Percentiles rank a stretch among this genome's conserved stretches.
Evolutionary conservation across 352 stramenopile genomes (phyloP).

Genomic region (Plasmopara muralis): DNA sequence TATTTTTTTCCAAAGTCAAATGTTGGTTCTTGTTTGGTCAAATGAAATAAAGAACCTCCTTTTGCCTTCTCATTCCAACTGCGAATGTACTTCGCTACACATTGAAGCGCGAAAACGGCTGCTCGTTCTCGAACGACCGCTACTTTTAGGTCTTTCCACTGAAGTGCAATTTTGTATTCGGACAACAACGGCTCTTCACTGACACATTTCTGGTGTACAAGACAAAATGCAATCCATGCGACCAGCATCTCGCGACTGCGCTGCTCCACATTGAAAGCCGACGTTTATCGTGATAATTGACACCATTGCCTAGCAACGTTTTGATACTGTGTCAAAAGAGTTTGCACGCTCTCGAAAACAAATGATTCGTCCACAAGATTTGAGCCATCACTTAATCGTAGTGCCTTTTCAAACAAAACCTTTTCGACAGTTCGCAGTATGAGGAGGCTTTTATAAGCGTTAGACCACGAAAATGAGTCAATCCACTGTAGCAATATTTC

Average conservation of each 20-base stretch:
- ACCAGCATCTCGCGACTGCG: slow-evolving; percentile 34
- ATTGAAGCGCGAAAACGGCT: slow-evolving; percentile 24
- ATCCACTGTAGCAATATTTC: slow-evolving; percentile 13
- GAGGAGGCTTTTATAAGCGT: slow-evolving; percentile 12
- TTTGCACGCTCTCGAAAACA: slow-evolving; percentile 10
- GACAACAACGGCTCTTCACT: slow-evolving; percentile 7
- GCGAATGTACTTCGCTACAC: slow-evolving; percentile 37
- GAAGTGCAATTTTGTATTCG: slow-evolving; percentile 39
- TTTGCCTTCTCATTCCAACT: slow-evolving; percentile 17
- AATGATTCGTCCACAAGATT: background rate
- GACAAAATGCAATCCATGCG: slow-evolving; percentile 38
- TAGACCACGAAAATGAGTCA: slow-evolving; percentile 5
- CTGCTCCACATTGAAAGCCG: slow-evolving; percentile 27
- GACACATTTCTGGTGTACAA: slow-evolving; percentile 27
- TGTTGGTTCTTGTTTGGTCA: slow-evolving; percentile 32
- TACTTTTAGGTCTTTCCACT: slow-evolving; percentile 32
- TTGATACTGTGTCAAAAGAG: slow-evolving; percentile 17
- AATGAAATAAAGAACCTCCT: slow-evolving; percentile 32
- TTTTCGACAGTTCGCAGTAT: slow-evolving; percentile 27
- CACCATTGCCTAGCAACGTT: slow-evolving; percentile 10
- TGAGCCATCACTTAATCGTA: background rate
- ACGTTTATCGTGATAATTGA: slow-evolving; percentile 9
- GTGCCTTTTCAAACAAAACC: slow-evolving; percentile 21
- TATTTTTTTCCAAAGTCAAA: slow-evolving; percentile 28
- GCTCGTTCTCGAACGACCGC: slow-evolving; percentile 25